These are phyloP conservation scores for Colletotrichum kahawae DNA, from an alignment of 2,329 filamentous ascomycete genomes.

Conservation along the genomic window DNA sequence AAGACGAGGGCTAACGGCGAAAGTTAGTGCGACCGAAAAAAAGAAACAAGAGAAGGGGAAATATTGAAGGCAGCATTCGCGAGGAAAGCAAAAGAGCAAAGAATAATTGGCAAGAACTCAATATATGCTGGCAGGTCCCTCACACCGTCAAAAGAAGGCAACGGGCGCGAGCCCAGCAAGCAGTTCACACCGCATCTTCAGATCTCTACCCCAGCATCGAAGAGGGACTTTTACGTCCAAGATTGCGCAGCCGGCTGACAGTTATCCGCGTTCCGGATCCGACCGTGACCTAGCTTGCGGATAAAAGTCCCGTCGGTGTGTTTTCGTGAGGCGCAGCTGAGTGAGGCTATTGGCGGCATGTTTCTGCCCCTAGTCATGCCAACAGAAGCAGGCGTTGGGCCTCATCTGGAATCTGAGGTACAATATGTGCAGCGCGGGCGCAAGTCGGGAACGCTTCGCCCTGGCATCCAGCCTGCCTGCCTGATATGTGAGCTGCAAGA, in stretches of 20 bases:
- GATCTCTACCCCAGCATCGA: neutral
- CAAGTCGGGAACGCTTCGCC: neutral
- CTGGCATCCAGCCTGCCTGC: neutral
- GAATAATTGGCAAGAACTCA: neutral
- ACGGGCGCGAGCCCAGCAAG: neutral
- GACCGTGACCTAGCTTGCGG: neutral
- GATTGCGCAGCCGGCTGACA: neutral
- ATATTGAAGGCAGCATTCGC: neutral
- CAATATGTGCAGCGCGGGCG: neutral
- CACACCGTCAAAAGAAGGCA: neutral
- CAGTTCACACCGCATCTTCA: neutral
- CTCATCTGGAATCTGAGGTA: neutral
- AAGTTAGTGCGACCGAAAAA: neutral
- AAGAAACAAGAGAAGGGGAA: neutral
- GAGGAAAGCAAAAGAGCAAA: neutral
- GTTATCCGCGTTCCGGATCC: neutral
- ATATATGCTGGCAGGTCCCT: neutral
- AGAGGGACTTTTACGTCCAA: neutral
- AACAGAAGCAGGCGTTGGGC: neutral
- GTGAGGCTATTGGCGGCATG: neutral
- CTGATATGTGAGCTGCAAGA: neutral
- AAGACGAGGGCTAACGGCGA: fast-evolving
- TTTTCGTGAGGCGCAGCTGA: neutral
- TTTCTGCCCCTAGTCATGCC: neutral
- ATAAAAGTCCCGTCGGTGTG: neutral